Evolutionary conservation across 2,329 filamentous ascomycete species (phyloP), one percentile per base, ranked within the genome.

Genomic region (Cladophialophora carrionii): DNA sequence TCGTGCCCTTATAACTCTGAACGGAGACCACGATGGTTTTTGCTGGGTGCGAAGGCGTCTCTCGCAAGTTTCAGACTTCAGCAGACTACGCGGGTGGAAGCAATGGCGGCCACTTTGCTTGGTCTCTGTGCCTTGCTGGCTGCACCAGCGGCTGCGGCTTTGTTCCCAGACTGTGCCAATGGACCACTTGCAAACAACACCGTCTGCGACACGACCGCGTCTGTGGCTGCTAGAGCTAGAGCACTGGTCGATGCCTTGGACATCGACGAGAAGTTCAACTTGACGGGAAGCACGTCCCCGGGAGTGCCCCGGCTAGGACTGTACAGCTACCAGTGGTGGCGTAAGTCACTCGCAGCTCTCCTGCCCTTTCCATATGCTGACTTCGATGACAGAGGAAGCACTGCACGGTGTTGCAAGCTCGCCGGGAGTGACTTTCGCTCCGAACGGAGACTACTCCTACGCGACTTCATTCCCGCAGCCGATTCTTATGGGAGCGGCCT

Each of bases 401-500:
- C 80, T 89, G 0, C 87, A 89, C 71, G 88, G 88, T 1, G 78
- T 90, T 0, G 86, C 83, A 3, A 72, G 69, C 3, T 81, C 80
- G 22, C 83, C 82, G 0, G 86, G 85, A 0, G 84, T 85, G 5
- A 78, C 82, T 32, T 87, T 86, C 73, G 80, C 81, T n/a, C 74
- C 74, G 5, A 77, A 76, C 12, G 83, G 83, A 1, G 75, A 83
- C 10, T 90, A 82, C 72, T 83, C 79, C 67, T 84, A 83, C 72
- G 85, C 87, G 0, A 90, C 88, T 0, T 86, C 84, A 0, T 90
- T 90, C 71, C 87, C 88, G 0, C 83, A 85, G 72, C 87, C 87
- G 0, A 87, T 90, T 58, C 75, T 84, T 1, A 82, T 87, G 70
- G 83, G 83, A 24, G 86, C 87, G 0, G 83, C 87, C 0, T 87